phyloP scores from a whole-genome alignment of 441 rosid genomes.

The Populus tomentosa region DNA sequence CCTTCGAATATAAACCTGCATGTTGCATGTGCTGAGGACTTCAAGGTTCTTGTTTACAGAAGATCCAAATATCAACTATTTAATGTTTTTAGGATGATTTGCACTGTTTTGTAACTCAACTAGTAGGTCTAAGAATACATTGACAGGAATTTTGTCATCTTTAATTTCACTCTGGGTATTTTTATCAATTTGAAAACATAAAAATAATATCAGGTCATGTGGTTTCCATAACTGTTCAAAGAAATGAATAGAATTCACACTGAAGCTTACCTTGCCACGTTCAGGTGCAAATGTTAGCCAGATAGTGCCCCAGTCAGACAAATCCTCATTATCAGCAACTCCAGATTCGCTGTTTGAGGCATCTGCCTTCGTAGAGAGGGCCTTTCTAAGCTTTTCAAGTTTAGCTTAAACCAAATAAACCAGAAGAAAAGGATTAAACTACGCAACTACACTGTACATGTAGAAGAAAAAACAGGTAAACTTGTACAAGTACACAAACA shows the following conservation, averaged over 20 bases:
- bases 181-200: not conserved
- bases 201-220: not conserved
- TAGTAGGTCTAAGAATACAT: not conserved
- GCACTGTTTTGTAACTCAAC: not conserved
- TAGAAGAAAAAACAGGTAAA: not conserved
- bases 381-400: constrained; percentile 68
- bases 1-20: not conserved
- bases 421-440: not conserved
- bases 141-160: not conserved
- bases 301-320: constrained; percentile 66
- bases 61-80: not conserved
- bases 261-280: constrained; percentile 55
- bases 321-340: constrained; percentile 45
- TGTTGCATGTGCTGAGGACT: not conserved
- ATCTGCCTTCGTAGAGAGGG: constrained; percentile 42
- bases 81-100: not conserved
- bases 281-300: constrained; percentile 62
- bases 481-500: not conserved
- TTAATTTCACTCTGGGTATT: not conserved
- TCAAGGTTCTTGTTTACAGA: not conserved
- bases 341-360: constrained; percentile 37
- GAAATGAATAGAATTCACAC: constrained; percentile 4
- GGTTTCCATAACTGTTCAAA: not conserved
- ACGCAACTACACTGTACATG: not conserved
- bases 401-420: constrained; percentile 57